These are phyloP conservation scores for Hypocrella siamensis DNA, from an alignment of 2,329 filamentous ascomycete species.

Conservation along the genomic window DNA sequence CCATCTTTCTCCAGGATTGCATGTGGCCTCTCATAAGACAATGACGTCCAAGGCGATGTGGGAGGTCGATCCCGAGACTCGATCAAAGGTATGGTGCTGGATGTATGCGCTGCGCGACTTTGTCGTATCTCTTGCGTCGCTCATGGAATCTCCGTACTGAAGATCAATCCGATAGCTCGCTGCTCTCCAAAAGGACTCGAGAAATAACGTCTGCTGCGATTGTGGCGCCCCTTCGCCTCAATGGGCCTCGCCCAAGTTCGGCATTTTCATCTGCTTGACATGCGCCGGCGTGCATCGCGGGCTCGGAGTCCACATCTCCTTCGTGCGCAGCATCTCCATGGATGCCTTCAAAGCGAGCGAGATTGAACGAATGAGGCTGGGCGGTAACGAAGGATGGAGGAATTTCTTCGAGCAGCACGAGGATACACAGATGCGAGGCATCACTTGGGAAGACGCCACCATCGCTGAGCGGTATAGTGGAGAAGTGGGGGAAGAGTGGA, in stretches of 20 bases:
- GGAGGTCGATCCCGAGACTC: constrained; percentile 97
- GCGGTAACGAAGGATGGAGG: constrained; percentile 79
- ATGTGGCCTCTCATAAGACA: constrained; percentile 6
- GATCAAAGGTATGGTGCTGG: constrained; percentile 72
- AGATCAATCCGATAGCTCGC: constrained; percentile 48
- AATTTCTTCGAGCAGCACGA: constrained; percentile 68
- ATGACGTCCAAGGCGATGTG: constrained; percentile 74
- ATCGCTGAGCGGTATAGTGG: constrained; percentile 84
- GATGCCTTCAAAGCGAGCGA: constrained; percentile 91
- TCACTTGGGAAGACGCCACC: constrained; percentile 71
- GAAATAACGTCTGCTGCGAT: constrained; percentile 86
- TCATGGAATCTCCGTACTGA: no score
- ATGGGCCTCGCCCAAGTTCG: constrained; percentile 96
- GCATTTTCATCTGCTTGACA: constrained; percentile 94
- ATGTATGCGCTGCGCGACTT: no score
- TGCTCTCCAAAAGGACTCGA: constrained; percentile 76
- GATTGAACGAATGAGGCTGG: constrained; percentile 83
- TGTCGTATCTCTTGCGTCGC: no score
- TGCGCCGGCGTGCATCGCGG: constrained; percentile 92
- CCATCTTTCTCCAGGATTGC: no score
- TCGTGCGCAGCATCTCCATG: constrained; percentile 96
- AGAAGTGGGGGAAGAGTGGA: constrained; percentile 87
- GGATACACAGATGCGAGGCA: constrained; percentile 48
- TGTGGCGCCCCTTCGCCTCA: constrained; percentile 91
- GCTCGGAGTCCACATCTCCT: constrained; percentile 94